Evolutionary conservation across 2,329 filamentous ascomycete genomes (phyloP), one percentile per base, ranked within the genome.

Genomic region (Bipolaris sorokiniana): DNA sequence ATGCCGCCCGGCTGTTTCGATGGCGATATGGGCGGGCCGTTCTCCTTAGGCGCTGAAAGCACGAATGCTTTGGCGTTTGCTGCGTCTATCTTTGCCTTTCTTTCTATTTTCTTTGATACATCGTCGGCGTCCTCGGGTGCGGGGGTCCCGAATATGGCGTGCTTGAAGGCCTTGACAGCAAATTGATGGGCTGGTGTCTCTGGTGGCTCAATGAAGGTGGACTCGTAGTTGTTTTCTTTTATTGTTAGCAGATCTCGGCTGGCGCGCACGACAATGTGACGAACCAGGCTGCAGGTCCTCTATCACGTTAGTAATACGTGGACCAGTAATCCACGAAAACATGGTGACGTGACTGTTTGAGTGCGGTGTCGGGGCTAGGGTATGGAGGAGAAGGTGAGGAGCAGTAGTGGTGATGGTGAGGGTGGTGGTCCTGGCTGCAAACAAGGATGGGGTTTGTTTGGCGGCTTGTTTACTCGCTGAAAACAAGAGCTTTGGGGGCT

Each of bases 151-250:
- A 87, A 88, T 54, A 89, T 75, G 41, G 85, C 84, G 59, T 86
- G 85, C 66, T 85, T 87, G 74, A 89, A 87, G 15, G 87, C 87
- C 67, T 87, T 86, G 54, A 88, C 83, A 16, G 86, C 86, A 70
- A 90, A 90, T 20, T 88, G 80, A 45, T 86, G 86, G 45, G 86
- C 87, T 7, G 87, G 87, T 1, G 87, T 89, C 63, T 88, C 85
- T 48, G 86, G 86, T 6, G 83, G 78, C 40, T 88, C 85, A 56
- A 82, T 68, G 56, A 78, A 75, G 40, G 76, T 78, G n/a, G 76
- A 77, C 42, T 78, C 71, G 55, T 72, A 69, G 18, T 67, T 68
- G 51, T 65, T 65, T 61, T 75, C 73, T 75, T 41, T 10, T 28
- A 28, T 7, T 5, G 51, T 74, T 45, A 70, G 66, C 36, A 47